Evolutionary conservation across 495 filamentous ascomycete genomes (phyloP).

Genomic region (Aspergillus affinis): DNA sequence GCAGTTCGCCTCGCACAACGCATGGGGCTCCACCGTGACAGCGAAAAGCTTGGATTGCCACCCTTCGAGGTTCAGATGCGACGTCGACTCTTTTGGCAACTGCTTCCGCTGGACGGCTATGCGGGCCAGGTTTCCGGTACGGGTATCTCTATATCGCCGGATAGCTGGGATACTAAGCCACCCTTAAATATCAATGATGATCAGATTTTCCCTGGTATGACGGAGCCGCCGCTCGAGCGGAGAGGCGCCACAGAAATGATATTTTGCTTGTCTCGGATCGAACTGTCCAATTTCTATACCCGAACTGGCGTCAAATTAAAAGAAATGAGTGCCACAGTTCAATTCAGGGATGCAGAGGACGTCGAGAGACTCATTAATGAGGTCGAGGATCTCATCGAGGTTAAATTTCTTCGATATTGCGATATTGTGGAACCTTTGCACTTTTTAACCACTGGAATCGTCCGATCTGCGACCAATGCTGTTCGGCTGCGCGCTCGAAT

Average conservation of each 20-base stretch:
- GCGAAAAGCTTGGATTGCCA: slow-evolving; percentile 37
- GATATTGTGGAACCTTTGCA: slow-evolving; percentile 58
- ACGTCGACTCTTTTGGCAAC: slow-evolving; percentile 47
- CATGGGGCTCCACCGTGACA: slow-evolving; percentile 51
- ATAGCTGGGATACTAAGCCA: slow-evolving; percentile 29
- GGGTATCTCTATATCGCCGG: slow-evolving; percentile 20
- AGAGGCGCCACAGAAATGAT: slow-evolving; percentile 72
- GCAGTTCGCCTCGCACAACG: slow-evolving; percentile 48
- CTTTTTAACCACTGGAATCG: slow-evolving; percentile 63
- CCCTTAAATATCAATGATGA: slow-evolving; percentile 58
- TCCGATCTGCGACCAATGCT: slow-evolving; percentile 18
- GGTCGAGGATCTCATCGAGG: slow-evolving; percentile 29
- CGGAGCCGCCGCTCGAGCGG: slow-evolving; percentile 36
- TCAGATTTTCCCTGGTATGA: slow-evolving; percentile 46
- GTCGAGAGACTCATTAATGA: slow-evolving; percentile 38
- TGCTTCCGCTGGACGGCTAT: slow-evolving; percentile 41
- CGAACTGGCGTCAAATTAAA: slow-evolving; percentile 10
- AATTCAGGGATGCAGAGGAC: slow-evolving; percentile 30
- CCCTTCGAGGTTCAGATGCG: slow-evolving; percentile 51
- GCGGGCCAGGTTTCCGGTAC: slow-evolving; percentile 31
- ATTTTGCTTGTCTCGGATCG: slow-evolving; percentile 67
- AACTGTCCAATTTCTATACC: slow-evolving; percentile 25
- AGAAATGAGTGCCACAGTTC: slow-evolving; percentile 3
- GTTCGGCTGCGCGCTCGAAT: slow-evolving; percentile 20
- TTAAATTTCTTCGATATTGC: slow-evolving; percentile 53